Evolutionary conservation across 768 basidiomycete species (phyloP), one percentile per base, ranked within the genome.

Genomic region (Boletus fagicola): DNA sequence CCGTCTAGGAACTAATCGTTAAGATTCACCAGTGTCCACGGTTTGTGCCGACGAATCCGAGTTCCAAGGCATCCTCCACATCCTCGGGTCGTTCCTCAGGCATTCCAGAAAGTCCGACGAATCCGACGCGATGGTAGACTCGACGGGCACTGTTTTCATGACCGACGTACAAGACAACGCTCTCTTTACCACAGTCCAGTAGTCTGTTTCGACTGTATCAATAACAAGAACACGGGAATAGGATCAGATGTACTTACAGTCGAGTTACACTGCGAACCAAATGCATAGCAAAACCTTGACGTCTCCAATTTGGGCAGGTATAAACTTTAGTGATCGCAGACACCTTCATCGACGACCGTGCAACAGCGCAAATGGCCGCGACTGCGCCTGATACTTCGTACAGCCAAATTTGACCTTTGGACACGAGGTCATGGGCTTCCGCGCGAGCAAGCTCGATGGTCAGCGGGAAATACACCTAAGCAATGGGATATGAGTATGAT

Each of bases 301-400:
- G 70, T 54, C 82, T 68, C 74, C 75, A 81, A 26, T 64, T 62
- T 0, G 75, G 73, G 33, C 76, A 74, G 20, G 83, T 85, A 64
- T 79, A 82, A 1, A 84, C 83, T 66, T 84, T 85, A 9, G 83
- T 82, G 61, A 84, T 82, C 3, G 80, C 81, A 15, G 80, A 77
- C 24, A 83, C 79, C 12, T 70, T 72, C 54, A 74, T 66, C 13
- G 79, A 80, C 50, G 74, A 74, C n/a, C 83, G 78, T n/a, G 83
- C 80, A 22, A 79, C 81, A 16, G 83, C 83, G 46, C 82, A 83
- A 42, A 85, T 77, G 20, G 77, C 79, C 5, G 81, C 74, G 49
- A 80, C 67, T 49, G 75, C 70, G 2, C 72, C 71, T 12, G 66
- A 57, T 20, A 74, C 72, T 51, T 80, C 80, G 64, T 80, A 81